Evolutionary conservation across 306 rosid genomes (phyloP).

Genomic region (Rosa persica): DNA sequence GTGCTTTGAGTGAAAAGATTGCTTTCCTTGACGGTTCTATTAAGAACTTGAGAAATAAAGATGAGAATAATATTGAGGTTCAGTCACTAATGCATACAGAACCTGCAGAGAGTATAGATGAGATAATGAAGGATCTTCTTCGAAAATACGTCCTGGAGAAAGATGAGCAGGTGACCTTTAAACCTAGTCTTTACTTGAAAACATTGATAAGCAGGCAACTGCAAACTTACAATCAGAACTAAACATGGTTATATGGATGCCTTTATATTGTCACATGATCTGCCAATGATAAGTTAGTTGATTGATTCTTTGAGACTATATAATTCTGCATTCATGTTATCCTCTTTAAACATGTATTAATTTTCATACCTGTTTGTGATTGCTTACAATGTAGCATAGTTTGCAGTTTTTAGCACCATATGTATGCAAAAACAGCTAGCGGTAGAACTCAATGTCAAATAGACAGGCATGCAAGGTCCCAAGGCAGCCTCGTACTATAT

Average conservation of each 20-base stretch:
- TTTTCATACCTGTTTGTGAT: background rate
- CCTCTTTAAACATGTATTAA: background rate
- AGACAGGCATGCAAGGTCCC: background rate
- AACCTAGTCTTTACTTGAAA: conserved; percentile 7
- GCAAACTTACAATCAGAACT: background rate
- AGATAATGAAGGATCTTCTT: conserved; percentile 48
- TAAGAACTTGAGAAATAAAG: conserved; percentile 41
- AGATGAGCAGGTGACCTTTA: conserved; percentile 46
- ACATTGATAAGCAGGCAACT: background rate
- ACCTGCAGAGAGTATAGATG: conserved; percentile 54
- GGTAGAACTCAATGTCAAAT: background rate
- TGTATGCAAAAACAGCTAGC: background rate
- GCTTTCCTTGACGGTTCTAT: conserved; percentile 37
- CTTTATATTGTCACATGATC: background rate
- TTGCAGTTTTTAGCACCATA: background rate
- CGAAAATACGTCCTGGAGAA: conserved; percentile 33
- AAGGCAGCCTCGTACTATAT: background rate
- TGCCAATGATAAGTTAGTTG: conserved; percentile 4
- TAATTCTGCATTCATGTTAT: background rate
- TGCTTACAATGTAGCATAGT: background rate
- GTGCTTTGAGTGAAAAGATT: conserved; percentile 53
- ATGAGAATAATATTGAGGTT: conserved; percentile 25
- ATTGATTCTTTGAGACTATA: background rate
- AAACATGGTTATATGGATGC: too few relatives aligned
- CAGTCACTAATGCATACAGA: conserved; percentile 35